These are phyloP conservation scores for Fusarium sacchari DNA, from an alignment of 2,329 filamentous ascomycete genomes.

Conservation along the genomic window DNA sequence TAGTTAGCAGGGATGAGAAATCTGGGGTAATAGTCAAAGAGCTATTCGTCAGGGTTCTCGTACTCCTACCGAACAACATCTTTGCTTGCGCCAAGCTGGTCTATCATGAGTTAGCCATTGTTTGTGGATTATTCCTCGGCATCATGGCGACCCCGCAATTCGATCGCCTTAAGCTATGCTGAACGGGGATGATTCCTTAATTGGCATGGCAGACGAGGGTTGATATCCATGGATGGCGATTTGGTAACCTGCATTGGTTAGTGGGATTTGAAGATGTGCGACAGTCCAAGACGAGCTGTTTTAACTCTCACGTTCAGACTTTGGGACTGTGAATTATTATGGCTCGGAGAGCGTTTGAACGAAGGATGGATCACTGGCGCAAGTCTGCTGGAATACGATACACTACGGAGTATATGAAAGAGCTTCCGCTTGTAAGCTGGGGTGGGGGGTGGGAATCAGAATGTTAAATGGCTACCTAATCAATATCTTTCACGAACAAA, in stretches of 20 bases:
- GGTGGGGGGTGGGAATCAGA: not conserved
- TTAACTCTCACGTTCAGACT: not conserved
- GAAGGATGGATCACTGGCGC: not conserved
- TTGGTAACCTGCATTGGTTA: constrained; percentile 43
- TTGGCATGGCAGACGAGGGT: constrained; percentile 20
- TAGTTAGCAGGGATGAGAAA: constrained; percentile 11
- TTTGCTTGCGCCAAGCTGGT: not conserved
- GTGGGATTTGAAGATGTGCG: constrained; percentile 19
- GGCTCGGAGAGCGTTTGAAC: not conserved
- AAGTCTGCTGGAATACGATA: not conserved
- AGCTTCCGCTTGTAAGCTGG: not conserved
- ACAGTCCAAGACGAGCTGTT: not conserved
- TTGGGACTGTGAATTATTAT: not conserved
- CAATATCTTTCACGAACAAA: not conserved
- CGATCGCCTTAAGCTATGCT: not conserved
- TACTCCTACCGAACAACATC: not conserved
- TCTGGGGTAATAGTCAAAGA: constrained; percentile 13
- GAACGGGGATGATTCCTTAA: constrained; percentile 14
- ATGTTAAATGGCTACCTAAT: not conserved
- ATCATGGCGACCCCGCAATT: constrained; percentile 30
- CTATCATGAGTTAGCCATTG: constrained; percentile 5
- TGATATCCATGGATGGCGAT: constrained; percentile 35
- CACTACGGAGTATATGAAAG: not conserved
- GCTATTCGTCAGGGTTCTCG: constrained; percentile 14
- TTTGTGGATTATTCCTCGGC: constrained; percentile 6